A percentile compares a stretch with the other conserved stretches of the same genome.
These are phyloP conservation scores for Recurvomyces mirabilis DNA, from an alignment of 495 filamentous ascomycete genomes.

Conservation along the genomic window DNA sequence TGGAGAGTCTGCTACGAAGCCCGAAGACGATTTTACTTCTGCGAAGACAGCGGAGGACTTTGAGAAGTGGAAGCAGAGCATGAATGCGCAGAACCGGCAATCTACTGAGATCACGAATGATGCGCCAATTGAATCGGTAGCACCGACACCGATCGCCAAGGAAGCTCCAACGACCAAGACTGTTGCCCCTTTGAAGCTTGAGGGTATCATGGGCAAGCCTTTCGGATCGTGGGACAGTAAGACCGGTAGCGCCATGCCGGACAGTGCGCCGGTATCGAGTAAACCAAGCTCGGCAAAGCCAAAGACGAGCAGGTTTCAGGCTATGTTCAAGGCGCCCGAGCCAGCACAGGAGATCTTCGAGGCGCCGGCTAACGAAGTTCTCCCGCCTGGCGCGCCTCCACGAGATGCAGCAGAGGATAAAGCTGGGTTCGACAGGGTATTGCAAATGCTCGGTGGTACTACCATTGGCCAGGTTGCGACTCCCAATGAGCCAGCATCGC, in stretches of 20 bases:
- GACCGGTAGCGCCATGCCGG: too few species aligned
- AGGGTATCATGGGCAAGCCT: slow-evolving; percentile 65
- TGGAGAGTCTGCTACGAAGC: slow-evolving; percentile 21
- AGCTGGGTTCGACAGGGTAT: slow-evolving; percentile 77
- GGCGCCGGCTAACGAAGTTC: slow-evolving; percentile 19
- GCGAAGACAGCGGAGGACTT: slow-evolving; percentile 79
- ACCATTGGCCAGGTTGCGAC: slow-evolving; percentile 24
- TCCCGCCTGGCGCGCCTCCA: slow-evolving; percentile 28
- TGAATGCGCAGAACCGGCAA: slow-evolving; percentile 58
- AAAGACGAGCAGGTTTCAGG: slow-evolving; percentile 73
- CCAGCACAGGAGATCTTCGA: slow-evolving; percentile 47
- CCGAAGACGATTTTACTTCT: slow-evolving; percentile 9
- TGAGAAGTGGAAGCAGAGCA: slow-evolving; percentile 84
- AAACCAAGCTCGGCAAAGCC: slow-evolving; percentile 26
- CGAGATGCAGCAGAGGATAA: slow-evolving; percentile 61
- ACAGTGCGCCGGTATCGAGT: neutral
- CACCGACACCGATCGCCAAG: neutral
- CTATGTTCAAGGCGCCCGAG: slow-evolving; percentile 49
- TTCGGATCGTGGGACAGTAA: slow-evolving; percentile 53
- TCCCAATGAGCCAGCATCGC: slow-evolving; percentile 11
- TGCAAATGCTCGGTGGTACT: slow-evolving; percentile 63
- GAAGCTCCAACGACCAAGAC: slow-evolving; percentile 30
- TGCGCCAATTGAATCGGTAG: neutral
- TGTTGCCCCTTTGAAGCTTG: slow-evolving; percentile 46
- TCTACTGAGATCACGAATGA: slow-evolving; percentile 25